phyloP scores from a whole-genome alignment of 306 rosid species.

The Trifolium repens region DNA sequence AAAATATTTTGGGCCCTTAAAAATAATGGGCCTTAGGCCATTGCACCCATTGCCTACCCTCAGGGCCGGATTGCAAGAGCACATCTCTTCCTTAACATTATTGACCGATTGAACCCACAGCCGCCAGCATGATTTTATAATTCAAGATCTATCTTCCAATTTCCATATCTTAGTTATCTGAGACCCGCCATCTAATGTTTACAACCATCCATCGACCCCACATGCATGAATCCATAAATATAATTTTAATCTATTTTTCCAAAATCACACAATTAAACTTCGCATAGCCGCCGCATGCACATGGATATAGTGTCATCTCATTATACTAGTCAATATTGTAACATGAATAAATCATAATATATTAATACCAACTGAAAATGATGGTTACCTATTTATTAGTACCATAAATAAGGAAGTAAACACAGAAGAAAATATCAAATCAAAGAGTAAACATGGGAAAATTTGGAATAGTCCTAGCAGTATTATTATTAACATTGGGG shows the following conservation, averaged over 20 bases:
- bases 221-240: not conserved
- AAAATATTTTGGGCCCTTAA: too few species aligned
- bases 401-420: not conserved
- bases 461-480: not conserved
- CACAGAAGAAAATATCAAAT: not conserved
- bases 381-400: not conserved
- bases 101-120: not conserved
- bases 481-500: not conserved
- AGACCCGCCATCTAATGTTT: not conserved
- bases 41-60: too few species aligned
- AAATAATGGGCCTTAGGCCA: too few species aligned
- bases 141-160: not conserved
- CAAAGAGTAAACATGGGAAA: conserved; percentile 32
- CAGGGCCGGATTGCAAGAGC: too few species aligned
- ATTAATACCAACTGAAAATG: not conserved
- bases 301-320: not conserved
- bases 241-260: not conserved
- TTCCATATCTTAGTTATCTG: too few species aligned
- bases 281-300: not conserved
- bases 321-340: not conserved
- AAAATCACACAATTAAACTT: not conserved
- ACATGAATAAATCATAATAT: not conserved
- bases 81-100: too few species aligned
- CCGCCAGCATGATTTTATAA: not conserved
- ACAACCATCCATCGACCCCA: not conserved